Evolutionary conservation across 2,329 filamentous ascomycete genomes (phyloP), one percentile per base, ranked within the genome.

Genomic region (Monosporascus sp.): DNA sequence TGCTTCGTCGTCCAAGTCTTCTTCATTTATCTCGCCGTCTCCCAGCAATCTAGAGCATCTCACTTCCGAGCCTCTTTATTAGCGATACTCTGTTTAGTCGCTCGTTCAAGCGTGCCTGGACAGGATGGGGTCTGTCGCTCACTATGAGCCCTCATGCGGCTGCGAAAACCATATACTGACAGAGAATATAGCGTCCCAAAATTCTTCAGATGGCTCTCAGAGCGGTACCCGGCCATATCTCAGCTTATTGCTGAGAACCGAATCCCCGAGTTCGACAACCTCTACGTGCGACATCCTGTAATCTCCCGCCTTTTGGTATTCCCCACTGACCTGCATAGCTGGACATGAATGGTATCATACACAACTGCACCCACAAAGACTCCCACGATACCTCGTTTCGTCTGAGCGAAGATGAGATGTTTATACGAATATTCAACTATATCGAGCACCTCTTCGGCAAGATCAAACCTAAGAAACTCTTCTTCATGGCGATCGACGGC

Each of bases 281-380:
- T 99, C 57, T 99, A 99, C 74, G 85, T 88, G 70, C 67, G 81
- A 65, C 44, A 53, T 51, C 57, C 56, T 52, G 53, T 63, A 52
- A 53, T 56, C 47, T 48, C 52, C 54, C 49, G 8, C 40, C 17
- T 51, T 31, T 41, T 37, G 24, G 7, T 53, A 56, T 64, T 65
- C 56, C 65, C 63, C 37, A 53, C 60, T 64, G 52, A 66, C 62
- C 67, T 55, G 40, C 51, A 26, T 69, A 87, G 84, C 80, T 95
- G 64, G 90, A 95, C 68, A 99, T 99, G 94, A 99, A 99, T 74
- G 94, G 94, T 62, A 99, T 99, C 71, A 99, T 99, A 66, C 93
- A 99, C 74, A 99, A 99, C 73, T 99, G 94, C 73, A 99, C 94
- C 53, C 94, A 99, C 76, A 96, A 94, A 68, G 93, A 99, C 74